phyloP scores from a whole-genome alignment of 192 early-diverging fungal genomes.

The Funneliformis geosporum region DNA sequence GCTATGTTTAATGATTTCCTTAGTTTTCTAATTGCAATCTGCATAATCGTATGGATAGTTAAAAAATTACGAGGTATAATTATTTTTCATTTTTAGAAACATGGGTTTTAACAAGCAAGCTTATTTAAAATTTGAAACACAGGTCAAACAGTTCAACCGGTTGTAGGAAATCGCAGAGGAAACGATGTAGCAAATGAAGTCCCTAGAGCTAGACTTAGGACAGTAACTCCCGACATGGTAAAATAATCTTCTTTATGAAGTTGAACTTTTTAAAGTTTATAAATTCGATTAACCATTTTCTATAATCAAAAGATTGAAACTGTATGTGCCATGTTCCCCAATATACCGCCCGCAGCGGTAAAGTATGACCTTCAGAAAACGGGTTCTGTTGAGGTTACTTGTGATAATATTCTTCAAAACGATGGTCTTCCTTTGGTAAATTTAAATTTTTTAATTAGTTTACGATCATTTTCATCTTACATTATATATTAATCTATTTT shows the following conservation, averaged over 20 bases:
- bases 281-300: too few relatives aligned
- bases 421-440: conserved; percentile 60
- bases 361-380: conserved; percentile 75
- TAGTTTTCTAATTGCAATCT: neutral
- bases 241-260: neutral
- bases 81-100: neutral
- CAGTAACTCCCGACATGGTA: conserved; percentile 27
- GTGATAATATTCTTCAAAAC: conserved; percentile 76
- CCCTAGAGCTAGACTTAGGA: neutral
- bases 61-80: neutral
- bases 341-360: conserved; percentile 74
- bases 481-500: neutral
- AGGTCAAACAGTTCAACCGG: neutral
- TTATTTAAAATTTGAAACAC: neutral
- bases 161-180: neutral
- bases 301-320: conserved; percentile 55
- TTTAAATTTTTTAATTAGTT: conserved; percentile 5
- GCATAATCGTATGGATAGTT: neutral
- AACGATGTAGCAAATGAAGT: conserved; percentile 1
- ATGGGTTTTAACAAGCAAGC: neutral
- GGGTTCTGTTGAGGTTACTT: conserved; percentile 79
- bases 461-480: conserved; percentile 8
- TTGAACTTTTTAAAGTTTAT: neutral
- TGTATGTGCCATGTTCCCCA: conserved; percentile 81
- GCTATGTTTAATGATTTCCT: conserved; percentile 1